Evolutionary conservation across 2,329 filamentous ascomycete species (phyloP).

Genomic region (Talaromyces sp.): DNA sequence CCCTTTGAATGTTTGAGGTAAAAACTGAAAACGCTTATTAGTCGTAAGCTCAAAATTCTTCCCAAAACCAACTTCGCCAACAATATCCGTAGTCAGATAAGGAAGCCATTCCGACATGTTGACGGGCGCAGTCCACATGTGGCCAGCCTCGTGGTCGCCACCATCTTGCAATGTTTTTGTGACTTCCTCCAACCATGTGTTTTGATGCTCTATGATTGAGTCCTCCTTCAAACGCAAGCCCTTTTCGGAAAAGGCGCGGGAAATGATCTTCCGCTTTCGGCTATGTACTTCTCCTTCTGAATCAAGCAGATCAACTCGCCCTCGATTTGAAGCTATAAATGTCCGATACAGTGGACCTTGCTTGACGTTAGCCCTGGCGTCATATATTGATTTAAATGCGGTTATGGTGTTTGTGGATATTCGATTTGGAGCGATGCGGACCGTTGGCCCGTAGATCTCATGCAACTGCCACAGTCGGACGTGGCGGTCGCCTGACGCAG

Average conservation of each 20-base stretch:
- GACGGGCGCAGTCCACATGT: neutral
- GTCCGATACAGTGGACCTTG: neutral
- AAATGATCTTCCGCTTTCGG: neutral
- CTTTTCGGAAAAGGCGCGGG: neutral
- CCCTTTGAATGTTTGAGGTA: neutral
- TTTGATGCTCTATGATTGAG: neutral
- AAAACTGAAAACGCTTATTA: neutral
- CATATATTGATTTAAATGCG: neutral
- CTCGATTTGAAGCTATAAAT: neutral
- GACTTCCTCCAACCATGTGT: neutral
- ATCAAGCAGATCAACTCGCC: neutral
- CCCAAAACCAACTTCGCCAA: neutral
- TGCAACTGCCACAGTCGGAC: neutral
- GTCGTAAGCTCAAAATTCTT: neutral
- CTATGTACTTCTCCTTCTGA: neutral
- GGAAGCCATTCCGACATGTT: slow-evolving; percentile 11
- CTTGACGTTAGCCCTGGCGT: neutral
- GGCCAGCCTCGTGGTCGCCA: neutral
- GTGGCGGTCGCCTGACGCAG: neutral
- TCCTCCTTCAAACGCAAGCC: neutral
- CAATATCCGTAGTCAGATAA: neutral
- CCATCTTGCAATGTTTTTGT: neutral
- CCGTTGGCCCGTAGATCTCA: neutral
- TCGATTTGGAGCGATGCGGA: neutral
- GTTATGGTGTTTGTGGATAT: neutral